A percentile compares a stretch with the other conserved stretches of the same genome.
Conservation (phyloP, 2,329 filamentous ascomycete genomes). For the Ophiostoma perfectum region DNA sequence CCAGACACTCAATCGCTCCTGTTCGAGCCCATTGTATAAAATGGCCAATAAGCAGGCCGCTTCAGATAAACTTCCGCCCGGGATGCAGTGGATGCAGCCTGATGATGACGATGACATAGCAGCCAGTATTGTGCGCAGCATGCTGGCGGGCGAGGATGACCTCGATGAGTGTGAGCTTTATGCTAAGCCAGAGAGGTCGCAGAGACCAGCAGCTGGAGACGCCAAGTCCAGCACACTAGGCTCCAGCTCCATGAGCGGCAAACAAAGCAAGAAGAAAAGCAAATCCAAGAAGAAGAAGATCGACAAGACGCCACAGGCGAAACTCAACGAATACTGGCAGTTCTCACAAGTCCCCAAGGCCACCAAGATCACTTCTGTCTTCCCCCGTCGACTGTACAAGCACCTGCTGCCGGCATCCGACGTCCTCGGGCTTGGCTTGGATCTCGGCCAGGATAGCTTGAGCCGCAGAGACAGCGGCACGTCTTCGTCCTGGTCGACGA, state of each 20-base stretch:
- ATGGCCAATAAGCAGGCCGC: conserved; percentile 6
- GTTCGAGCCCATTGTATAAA: not conserved
- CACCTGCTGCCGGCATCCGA: conserved; percentile 30
- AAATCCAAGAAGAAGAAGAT: conserved; percentile 9
- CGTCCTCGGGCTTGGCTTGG: conserved; percentile 1
- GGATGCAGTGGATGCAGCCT: conserved; percentile 15
- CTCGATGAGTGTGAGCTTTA: not conserved
- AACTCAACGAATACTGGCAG: conserved; percentile 40
- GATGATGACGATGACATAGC: conserved; percentile 3
- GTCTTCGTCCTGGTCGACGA: conserved; percentile 15
- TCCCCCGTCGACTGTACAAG: conserved; percentile 39
- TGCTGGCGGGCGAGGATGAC: not conserved
- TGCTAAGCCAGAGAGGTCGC: not conserved
- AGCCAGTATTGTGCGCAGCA: not conserved
- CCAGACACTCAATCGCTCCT: not conserved
- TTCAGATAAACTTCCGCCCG: not conserved
- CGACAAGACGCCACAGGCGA: conserved; percentile 35
- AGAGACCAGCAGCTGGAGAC: not conserved
- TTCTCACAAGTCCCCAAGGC: conserved; percentile 39
- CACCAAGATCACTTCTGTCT: conserved; percentile 43
- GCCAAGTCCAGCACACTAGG: not conserved
- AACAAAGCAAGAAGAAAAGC: not conserved
- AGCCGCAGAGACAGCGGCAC: conserved; percentile 6
- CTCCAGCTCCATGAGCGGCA: not conserved
- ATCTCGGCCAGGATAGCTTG: too few species aligned